Evolutionary conservation across 306 rosid species (phyloP).

Genomic region (Potentilla sterilis): DNA sequence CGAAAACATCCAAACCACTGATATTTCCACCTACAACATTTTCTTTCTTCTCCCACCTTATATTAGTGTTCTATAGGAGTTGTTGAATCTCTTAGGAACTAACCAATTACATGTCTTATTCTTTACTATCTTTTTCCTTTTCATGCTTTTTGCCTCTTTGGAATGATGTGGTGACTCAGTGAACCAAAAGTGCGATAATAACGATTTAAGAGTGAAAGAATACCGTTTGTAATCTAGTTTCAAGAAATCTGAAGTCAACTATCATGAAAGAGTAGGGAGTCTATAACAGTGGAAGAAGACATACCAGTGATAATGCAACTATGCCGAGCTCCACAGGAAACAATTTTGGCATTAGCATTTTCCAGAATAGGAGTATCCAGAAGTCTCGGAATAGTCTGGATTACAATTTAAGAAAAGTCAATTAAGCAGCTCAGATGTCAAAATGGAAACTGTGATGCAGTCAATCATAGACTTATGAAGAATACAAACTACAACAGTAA

Average conservation of each 20-base stretch:
- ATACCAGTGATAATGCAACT: conserved; percentile 77
- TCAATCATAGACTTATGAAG: neutral
- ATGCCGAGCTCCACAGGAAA: conserved; percentile 98
- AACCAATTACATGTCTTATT: neutral
- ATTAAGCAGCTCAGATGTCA: conserved; percentile 11
- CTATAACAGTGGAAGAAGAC: neutral
- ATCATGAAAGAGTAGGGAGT: neutral
- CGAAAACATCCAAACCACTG: neutral
- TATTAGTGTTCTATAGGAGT: neutral
- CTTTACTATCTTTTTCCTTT: neutral
- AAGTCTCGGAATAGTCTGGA: conserved; percentile 79
- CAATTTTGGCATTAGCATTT: conserved; percentile 52
- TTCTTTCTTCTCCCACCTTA: neutral
- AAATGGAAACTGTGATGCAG: neutral
- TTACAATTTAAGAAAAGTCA: conserved; percentile 27
- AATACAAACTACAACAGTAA: neutral
- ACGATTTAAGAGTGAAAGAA: neutral
- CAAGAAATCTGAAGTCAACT: neutral
- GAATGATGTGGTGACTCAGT: neutral
- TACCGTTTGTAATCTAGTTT: no score
- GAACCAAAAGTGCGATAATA: neutral
- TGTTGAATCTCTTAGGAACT: neutral
- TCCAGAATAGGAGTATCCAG: conserved; percentile 82
- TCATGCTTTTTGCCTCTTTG: neutral
- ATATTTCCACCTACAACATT: neutral